Percentiles rank a stretch among this genome's conserved stretches.
Conservation (phyloP, 1,139 yeast genomes). For the Nematodospora anomalae region DNA sequence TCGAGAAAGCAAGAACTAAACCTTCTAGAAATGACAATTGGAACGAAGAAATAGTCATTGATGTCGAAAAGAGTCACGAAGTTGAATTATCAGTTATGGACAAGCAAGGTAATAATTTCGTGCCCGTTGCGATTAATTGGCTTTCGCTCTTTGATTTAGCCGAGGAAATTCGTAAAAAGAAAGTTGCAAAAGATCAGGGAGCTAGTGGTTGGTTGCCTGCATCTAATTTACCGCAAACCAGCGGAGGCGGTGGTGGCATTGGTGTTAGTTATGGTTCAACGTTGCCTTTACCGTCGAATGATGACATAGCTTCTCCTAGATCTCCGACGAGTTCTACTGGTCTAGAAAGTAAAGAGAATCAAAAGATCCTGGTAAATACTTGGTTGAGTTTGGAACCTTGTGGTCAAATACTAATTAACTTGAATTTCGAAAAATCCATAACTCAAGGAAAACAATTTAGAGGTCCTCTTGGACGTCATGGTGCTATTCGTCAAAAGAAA, state of each 20-base stretch:
- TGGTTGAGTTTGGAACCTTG: slow-evolving; percentile 95
- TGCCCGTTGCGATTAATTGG: slow-evolving; percentile 96
- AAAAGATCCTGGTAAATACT: slow-evolving; percentile 51
- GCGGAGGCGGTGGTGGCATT: slow-evolving; percentile 6
- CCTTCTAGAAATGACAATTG: slow-evolving; percentile 77
- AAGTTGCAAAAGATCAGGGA: slow-evolving; percentile 73
- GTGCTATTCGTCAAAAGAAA: slow-evolving; percentile 93
- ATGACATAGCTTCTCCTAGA: slow-evolving; percentile 7
- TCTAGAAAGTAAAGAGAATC: slow-evolving; percentile 24
- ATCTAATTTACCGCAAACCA: slow-evolving; percentile 43
- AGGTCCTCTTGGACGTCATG: slow-evolving; percentile 93
- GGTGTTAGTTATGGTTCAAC: slow-evolving; percentile 9
- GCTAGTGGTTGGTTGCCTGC: slow-evolving; percentile 90
- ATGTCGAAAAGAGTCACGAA: slow-evolving; percentile 89
- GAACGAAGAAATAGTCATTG: slow-evolving; percentile 78
- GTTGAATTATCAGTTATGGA: slow-evolving; percentile 86
- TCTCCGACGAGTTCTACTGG: slow-evolving; percentile 6
- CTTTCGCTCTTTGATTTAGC: slow-evolving; percentile 84
- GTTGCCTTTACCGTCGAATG: slow-evolving; percentile 7
- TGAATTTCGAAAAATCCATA: slow-evolving; percentile 74
- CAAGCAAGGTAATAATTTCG: slow-evolving; percentile 59
- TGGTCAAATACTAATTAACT: slow-evolving; percentile 77
- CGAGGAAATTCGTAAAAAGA: slow-evolving; percentile 89
- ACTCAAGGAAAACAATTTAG: slow-evolving; percentile 53
- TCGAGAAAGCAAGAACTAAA: slow-evolving; percentile 72